Percentiles rank a stretch among this genome's conserved stretches.
Conservation (phyloP, 2,329 filamentous ascomycete species). For the Fusarium pilosicola region DNA sequence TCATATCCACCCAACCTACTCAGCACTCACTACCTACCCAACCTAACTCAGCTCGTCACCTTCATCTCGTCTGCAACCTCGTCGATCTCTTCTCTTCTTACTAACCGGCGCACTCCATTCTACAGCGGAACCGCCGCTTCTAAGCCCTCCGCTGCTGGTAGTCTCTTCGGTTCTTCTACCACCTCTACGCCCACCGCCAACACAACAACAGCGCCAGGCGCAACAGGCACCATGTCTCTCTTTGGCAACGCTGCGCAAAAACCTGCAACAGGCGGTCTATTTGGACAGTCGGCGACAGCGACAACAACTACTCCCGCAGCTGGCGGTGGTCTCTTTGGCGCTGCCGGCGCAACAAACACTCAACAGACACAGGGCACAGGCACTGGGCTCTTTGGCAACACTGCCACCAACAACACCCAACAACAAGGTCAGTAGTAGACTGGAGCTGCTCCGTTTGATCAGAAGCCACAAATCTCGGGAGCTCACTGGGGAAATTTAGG, state of each 20-base stretch:
- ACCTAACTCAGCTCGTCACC: conserved; percentile 1
- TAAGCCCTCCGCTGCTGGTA: conserved; percentile 49
- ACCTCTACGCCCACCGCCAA: conserved; percentile 37
- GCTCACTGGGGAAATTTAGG: conserved; percentile 38
- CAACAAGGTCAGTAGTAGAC: conserved; percentile 38
- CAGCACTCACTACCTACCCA: background rate
- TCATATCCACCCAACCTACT: conserved; percentile 27
- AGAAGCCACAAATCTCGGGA: conserved; percentile 19
- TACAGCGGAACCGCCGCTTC: conserved; percentile 42
- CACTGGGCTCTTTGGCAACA: conserved; percentile 47
- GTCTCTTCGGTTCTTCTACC: conserved; percentile 51
- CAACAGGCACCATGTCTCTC: conserved; percentile 47
- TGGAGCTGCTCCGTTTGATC: conserved; percentile 22
- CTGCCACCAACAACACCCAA: conserved; percentile 34
- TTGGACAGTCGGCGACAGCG: conserved; percentile 44
- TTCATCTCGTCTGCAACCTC: background rate
- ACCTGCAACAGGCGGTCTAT: conserved; percentile 44
- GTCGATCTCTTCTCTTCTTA: conserved; percentile 7
- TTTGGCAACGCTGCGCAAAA: conserved; percentile 42
- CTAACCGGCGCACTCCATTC: conserved; percentile 25
- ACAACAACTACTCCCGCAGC: conserved; percentile 34
- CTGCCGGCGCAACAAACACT: conserved; percentile 35
- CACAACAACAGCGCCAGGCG: conserved; percentile 41
- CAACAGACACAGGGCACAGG: conserved; percentile 43
- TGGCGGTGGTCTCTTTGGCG: conserved; percentile 49